Percentiles rank a stretch among this genome's conserved stretches.
phyloP scores from a whole-genome alignment of 2,329 filamentous ascomycete genomes.

The Penicillium sp. region DNA sequence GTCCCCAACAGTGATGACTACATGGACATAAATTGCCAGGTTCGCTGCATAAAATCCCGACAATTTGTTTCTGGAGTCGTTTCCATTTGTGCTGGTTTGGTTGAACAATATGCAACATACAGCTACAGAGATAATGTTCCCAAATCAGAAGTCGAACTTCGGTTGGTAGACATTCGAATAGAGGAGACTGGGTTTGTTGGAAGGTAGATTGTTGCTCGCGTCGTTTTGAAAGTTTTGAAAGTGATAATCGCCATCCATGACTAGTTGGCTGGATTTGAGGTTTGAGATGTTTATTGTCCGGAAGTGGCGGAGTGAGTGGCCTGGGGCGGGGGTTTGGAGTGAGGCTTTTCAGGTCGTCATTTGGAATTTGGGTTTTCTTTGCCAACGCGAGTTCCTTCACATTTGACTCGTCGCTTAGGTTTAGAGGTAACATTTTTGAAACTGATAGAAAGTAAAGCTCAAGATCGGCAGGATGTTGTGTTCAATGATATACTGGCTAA shows the following conservation, averaged over 20 bases:
- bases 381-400: no score
- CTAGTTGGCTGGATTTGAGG: not conserved
- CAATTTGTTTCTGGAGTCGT: not conserved
- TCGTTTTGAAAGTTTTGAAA: not conserved
- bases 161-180: not conserved
- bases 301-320: not conserved
- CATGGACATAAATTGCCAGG: not conserved
- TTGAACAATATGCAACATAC: not conserved
- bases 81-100: not conserved
- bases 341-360: not conserved
- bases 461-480: not conserved
- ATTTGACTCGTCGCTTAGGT: not conserved
- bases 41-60: not conserved
- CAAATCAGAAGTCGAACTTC: constrained; percentile 1
- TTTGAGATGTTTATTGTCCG: not conserved
- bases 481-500: not conserved
- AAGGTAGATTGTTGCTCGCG: not conserved
- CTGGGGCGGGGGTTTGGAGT: not conserved
- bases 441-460: not conserved
- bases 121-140: not conserved
- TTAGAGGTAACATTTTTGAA: not conserved
- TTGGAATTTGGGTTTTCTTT: not conserved
- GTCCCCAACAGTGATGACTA: constrained; percentile 5
- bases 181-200: not conserved
- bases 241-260: not conserved